Base-by-base conservation (phyloP, 192 early-diverging fungal genomes). In the Coemansia biformis region DNA sequence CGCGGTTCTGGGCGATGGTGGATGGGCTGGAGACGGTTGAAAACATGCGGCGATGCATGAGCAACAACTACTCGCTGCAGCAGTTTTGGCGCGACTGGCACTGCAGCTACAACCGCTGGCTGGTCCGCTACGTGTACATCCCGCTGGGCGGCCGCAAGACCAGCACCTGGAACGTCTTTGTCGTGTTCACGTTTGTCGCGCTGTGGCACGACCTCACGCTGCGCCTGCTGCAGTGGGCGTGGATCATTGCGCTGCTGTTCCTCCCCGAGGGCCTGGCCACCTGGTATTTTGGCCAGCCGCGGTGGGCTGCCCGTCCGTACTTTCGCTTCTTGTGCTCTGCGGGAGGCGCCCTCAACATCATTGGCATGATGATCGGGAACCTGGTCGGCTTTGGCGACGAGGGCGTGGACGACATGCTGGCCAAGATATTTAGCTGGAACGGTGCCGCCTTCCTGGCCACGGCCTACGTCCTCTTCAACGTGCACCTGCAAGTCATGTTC, bases 21-120 rank as follows among this genome's bases (percentile, higher is more conserved):
- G 96, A 98, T 61, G 89, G 91, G 6, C 70, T 98, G 22, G 86
- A 88, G 32, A 82, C 85, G 2, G 71, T 82, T 9, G 96, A 99
- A 57, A 99, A 99, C 62, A 97, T 99, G 92, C 81, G 84, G 3
- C 83, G 93, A 5, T 99, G 93, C 59, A 94, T 97, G 84, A 81
- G 78, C 60, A 92, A 95, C 76, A 93, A 97, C 68, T 99, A 95
- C 71, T 93, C 91, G 15, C 78, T 86, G 12, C 81, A 86, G 37
- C 83, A 85, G 45, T 99, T 99, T 66, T 99, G 96, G 96, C 79
- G 88, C 40, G 85, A 85, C 51, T 99, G 96, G 96, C 96, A 99
- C 63, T 78, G 88, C 47, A 88, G 84, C 31, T 99, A 79, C 67
- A 95, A 99, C 59, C 78, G 82, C 17, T 99, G 93, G 93, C 70